Evolutionary conservation across 1,284 basidiomycete genomes (phyloP).

Genomic region (Fomitiporia mediterranea): DNA sequence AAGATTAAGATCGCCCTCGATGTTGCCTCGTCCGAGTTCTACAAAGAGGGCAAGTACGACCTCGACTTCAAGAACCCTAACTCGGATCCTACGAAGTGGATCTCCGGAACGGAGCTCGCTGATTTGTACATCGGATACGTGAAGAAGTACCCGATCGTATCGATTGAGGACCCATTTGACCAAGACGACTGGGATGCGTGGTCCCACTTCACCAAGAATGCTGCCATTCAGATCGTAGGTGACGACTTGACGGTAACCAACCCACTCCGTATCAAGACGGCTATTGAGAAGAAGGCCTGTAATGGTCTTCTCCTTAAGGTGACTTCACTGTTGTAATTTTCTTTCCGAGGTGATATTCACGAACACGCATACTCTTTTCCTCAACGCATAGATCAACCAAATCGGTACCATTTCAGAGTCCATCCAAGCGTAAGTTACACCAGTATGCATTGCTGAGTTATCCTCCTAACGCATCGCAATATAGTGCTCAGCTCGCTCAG

Average conservation of each 20-base stretch:
- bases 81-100: constrained; percentile 96
- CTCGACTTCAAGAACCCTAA: constrained; percentile 99
- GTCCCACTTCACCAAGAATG: constrained; percentile 82
- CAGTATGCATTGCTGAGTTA: background rate
- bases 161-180: constrained; percentile 99
- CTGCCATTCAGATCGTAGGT: constrained; percentile 89
- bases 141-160: constrained; percentile 94
- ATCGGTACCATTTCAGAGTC: constrained; percentile 99
- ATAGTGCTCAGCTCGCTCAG: constrained; percentile 91
- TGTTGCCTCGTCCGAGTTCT: constrained; percentile 99
- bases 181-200: constrained; percentile 99
- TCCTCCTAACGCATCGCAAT: constrained; percentile 6
- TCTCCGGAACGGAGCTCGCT: constrained; percentile 89
- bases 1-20: constrained; percentile 99
- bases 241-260: constrained; percentile 99
- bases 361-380: too few relatives aligned
- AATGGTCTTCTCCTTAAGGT: constrained; percentile 98
- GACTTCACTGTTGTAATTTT: background rate
- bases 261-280: constrained; percentile 96
- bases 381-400: constrained; percentile 73
- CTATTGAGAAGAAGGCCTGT: constrained; percentile 99
- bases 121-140: constrained; percentile 86
- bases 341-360: background rate
- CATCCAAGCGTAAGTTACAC: constrained; percentile 74
- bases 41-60: constrained; percentile 99